A percentile compares a stretch with the other conserved stretches of the same genome.
Conservation (phyloP, 805 yeast genomes). For the Teunomyces stri region DNA sequence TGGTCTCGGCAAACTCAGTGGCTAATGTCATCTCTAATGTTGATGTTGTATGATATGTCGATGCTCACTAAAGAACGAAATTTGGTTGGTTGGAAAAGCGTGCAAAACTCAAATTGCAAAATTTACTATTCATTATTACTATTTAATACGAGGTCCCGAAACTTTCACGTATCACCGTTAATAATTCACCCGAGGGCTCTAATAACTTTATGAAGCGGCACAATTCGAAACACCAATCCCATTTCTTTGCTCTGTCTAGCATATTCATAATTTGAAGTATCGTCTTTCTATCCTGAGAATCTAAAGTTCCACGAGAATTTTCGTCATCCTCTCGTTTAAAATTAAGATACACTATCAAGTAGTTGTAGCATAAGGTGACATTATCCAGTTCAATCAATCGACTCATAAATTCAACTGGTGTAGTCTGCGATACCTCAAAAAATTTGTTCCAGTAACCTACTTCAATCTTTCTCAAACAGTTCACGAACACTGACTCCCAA, state of each 20-base stretch:
- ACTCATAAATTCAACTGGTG: conserved; percentile 47
- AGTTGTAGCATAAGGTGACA: conserved; percentile 51
- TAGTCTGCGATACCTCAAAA: conserved; percentile 38
- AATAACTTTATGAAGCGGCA: conserved; percentile 52
- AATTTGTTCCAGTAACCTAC: conserved; percentile 52
- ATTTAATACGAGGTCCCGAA: background rate
- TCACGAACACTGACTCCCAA: conserved; percentile 43
- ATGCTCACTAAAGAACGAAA: conserved; percentile 8
- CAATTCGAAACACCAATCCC: conserved; percentile 55
- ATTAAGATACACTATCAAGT: conserved; percentile 50
- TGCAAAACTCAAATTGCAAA: conserved; percentile 4
- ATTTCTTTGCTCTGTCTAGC: conserved; percentile 38
- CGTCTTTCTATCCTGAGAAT: conserved; percentile 36
- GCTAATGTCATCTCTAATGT: conserved; percentile 52
- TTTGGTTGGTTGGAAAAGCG: conserved; percentile 14
- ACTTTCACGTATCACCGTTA: conserved; percentile 11
- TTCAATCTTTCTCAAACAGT: conserved; percentile 60
- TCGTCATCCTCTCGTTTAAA: conserved; percentile 41
- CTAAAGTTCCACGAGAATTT: conserved; percentile 16
- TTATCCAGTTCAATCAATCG: conserved; percentile 38
- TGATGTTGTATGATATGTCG: conserved; percentile 3
- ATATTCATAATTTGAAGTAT: conserved; percentile 44
- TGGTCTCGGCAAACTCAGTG: conserved; percentile 81
- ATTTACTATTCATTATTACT: background rate
- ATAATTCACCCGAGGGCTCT: conserved; percentile 39